Percentiles rank a stretch among this genome's conserved stretches.
phyloP scores from a whole-genome alignment of 805 yeast genomes.

The Zygosaccharomyces siamensis region DNA sequence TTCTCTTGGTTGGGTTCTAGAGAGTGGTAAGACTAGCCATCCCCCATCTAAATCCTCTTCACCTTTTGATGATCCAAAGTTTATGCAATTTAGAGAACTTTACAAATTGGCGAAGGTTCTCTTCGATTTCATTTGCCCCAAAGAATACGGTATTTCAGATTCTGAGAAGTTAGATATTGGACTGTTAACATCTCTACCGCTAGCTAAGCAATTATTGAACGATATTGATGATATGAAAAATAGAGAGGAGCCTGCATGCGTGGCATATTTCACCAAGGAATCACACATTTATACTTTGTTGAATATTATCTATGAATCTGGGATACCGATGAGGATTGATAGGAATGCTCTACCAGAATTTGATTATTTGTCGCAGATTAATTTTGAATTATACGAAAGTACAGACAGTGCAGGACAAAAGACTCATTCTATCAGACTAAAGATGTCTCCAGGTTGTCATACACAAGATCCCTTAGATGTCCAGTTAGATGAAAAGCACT shows the following conservation, averaged over 20 bases:
- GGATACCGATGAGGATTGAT: slow-evolving; percentile 90
- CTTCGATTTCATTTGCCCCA: slow-evolving; percentile 97
- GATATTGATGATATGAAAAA: slow-evolving; percentile 78
- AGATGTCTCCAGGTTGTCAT: slow-evolving; percentile 97
- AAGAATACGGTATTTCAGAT: slow-evolving; percentile 95
- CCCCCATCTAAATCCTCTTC: slow-evolving; percentile 32
- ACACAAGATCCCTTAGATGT: slow-evolving; percentile 97
- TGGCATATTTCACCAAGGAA: slow-evolving; percentile 92
- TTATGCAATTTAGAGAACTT: slow-evolving; percentile 76
- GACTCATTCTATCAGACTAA: slow-evolving; percentile 82
- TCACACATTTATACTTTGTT: slow-evolving; percentile 91
- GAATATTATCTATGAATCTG: slow-evolving; percentile 86
- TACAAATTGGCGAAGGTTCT: slow-evolving; percentile 86
- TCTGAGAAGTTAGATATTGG: slow-evolving; percentile 96
- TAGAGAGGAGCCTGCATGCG: slow-evolving; percentile 75
- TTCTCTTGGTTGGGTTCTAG: slow-evolving; percentile 68
- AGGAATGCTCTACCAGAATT: slow-evolving; percentile 94
- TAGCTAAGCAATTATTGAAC: slow-evolving; percentile 77
- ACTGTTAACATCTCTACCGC: slow-evolving; percentile 83
- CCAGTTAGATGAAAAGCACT: slow-evolving; percentile 91
- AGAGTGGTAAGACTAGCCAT: slow-evolving; percentile 34
- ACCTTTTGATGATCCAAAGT: slow-evolving; percentile 75
- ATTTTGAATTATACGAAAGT: slow-evolving; percentile 86
- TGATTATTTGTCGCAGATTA: slow-evolving; percentile 91
- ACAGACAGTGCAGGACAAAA: slow-evolving; percentile 66